Evolutionary conservation across 1,139 yeast genomes (phyloP).

Genomic region (Scheffersomyces quercinus): DNA sequence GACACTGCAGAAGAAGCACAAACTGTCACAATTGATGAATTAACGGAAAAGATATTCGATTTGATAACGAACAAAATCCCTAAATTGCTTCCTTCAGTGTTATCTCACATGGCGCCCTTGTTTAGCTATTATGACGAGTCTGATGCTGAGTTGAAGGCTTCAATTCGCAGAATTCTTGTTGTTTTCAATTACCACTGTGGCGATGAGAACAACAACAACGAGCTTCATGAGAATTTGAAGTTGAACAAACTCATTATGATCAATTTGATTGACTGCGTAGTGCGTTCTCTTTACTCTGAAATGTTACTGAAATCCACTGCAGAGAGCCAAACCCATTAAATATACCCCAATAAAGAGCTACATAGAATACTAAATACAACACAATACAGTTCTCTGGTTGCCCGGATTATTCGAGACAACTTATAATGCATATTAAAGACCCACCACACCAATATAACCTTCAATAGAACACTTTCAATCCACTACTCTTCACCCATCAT

Average conservation of each 20-base stretch:
- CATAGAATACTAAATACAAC: too few species aligned
- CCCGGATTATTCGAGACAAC: too few species aligned
- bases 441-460: too few species aligned
- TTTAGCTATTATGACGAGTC: conserved; percentile 16
- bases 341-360: too few species aligned
- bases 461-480: too few species aligned
- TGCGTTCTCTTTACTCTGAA: conserved; percentile 31
- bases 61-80: conserved; percentile 11
- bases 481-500: too few species aligned
- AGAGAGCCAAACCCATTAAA: too few species aligned
- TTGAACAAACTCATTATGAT: conserved; percentile 34
- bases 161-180: conserved; percentile 18
- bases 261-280: conserved; percentile 30
- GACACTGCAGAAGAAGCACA: conserved; percentile 3
- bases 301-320: conserved; percentile 3
- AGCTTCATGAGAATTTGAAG: conserved; percentile 13
- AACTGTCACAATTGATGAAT: conserved; percentile 8
- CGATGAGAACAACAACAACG: conserved; percentile 3
- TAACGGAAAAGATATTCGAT: conserved; percentile 16
- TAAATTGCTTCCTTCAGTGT: conserved; percentile 7
- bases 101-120: conserved; percentile 3
- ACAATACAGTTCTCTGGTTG: too few species aligned
- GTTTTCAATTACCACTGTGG: conserved; percentile 20
- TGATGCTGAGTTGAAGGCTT: conserved; percentile 14
- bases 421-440: too few species aligned